Evolutionary conservation across 768 basidiomycete species (phyloP).

Genomic region (Boletales sp.): DNA sequence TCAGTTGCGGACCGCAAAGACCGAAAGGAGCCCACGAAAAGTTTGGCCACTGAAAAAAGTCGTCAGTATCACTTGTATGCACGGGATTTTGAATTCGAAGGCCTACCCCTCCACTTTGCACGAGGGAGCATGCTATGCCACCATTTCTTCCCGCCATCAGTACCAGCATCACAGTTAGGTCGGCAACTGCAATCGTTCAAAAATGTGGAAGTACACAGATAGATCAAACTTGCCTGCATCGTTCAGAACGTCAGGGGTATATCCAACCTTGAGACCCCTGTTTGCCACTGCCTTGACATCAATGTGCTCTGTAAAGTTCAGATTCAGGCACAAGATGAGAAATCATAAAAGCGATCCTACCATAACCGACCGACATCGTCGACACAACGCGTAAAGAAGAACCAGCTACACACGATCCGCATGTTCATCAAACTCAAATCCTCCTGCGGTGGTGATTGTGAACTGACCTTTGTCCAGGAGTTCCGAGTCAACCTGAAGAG

Average conservation of each 20-base stretch:
- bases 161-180: constrained; percentile 83
- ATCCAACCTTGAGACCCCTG: constrained; percentile 72
- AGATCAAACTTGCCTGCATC: constrained; percentile 62
- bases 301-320: constrained; percentile 67
- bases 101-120: constrained; percentile 65
- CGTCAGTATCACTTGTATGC: not conserved
- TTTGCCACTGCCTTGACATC: constrained; percentile 56
- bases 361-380: constrained; percentile 90
- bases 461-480: constrained; percentile 40
- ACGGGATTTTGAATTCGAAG: not conserved
- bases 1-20: constrained; percentile 81
- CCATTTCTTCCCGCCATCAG: constrained; percentile 91
- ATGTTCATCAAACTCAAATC: not conserved
- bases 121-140: constrained; percentile 57
- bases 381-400: constrained; percentile 76
- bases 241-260: constrained; percentile 91
- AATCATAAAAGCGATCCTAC: constrained; percentile 35
- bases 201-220: not conserved
- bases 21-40: constrained; percentile 79
- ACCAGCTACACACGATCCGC: constrained; percentile 55
- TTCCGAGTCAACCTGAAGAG: constrained; percentile 64
- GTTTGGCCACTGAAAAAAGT: constrained; percentile 63
- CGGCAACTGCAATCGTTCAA: constrained; percentile 63
- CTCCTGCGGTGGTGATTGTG: not conserved
- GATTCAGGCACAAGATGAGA: not conserved